Evolutionary conservation across 1,284 basidiomycete genomes (phyloP), one percentile per base, ranked within the genome.

Genomic region (Trichosporon sp.): DNA sequence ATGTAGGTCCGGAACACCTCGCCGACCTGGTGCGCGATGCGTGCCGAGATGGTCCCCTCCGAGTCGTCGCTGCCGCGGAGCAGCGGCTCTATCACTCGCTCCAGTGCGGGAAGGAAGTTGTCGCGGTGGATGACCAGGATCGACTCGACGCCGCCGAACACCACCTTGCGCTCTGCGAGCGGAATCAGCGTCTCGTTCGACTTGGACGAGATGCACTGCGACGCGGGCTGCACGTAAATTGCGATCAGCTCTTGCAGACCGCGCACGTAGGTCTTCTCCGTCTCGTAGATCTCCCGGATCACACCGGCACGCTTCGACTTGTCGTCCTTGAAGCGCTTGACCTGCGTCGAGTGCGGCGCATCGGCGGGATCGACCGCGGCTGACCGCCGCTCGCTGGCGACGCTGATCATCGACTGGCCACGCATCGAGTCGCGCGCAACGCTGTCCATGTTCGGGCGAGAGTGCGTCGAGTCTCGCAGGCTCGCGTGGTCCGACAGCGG

Each of bases 181-280:
- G 76, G 76, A 19, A 78, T 70, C 19, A 94, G 83, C 0, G 91
- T 90, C 66, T 96, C 92, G 74, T 88, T 90, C 67, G 82, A 83
- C 32, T 79, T 78, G 37, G 88, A 82, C 63, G 86, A 88, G 59
- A 70, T 73, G 62, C 89, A 86, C 40, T 86, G 85, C n/a, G 85
- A 83, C 4, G 91, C 89, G 36, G 93, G 92, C 72, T 87, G 88
- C 80, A 99, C 90, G 77, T 99, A 99, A 66, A 99, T 96, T 65
- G 95, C 90, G 59, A 95, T 88, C 27, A 99, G 85, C 79, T 97
- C 95, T 75, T 90, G 88, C 23, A 99, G 81, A 13, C 92, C 91
- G 71, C 90, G 90, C 63, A 97, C 92, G 78, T 99, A 99, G 1
- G 95, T 95, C 67, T 91, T 86, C 80, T 99, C 95, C 49, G 95